Evolutionary conservation across 2,329 filamentous ascomycete species (phyloP), one percentile per base, ranked within the genome.

Genomic region (Apiospora saccharicola): DNA sequence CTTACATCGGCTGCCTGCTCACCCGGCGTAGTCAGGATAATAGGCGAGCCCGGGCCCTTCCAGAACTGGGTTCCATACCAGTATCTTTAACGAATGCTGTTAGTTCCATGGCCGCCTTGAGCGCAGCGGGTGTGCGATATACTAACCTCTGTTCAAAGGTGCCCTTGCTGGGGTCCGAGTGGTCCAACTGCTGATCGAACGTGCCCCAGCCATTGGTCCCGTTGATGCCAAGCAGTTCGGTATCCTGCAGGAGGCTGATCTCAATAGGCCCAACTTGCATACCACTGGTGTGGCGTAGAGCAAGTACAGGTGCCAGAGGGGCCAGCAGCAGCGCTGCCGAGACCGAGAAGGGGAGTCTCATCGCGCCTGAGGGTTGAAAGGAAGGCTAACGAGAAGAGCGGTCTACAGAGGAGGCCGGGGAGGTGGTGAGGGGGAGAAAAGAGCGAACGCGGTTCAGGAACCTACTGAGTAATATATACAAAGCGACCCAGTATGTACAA

Each of bases 131-230:
- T 24, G 57, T 4, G 24, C 41, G 19, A 16, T n/a, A 26, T 44
- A 46, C 67, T 24, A 79, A 85, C 44, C 82, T 78, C 78, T 85
- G 83, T 74, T 77, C 75, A 72, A 85, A 85, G 49, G 83, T 85
- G 72, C 83, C 83, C 47, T 81, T 80, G 19, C 76, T 75, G n/a
- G 83, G 80, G 72, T 84, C 78, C 57, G 75, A 67, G 79, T 85
- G 84, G 76, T 85, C 82, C 67, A 85, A 75, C 46, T 83, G 79
- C 80, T 85, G 84, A 74, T 83, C 78, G 70, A 85, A 85, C 30
- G 76, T 79, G 68, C 77, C 78, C 75, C 76, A 79, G 70, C 80
- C 80, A 16, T 69, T 34, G 47, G 75, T 77, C 67, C 69, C 69
- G 24, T 75, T 76, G 68, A 69, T 64, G 53, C 71, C 72, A n/a